Percentiles rank a stretch among this genome's conserved stretches.
These are phyloP conservation scores for Coniochaeta sp. DNA, from an alignment of 2,329 filamentous ascomycete species.

Conservation along the genomic window DNA sequence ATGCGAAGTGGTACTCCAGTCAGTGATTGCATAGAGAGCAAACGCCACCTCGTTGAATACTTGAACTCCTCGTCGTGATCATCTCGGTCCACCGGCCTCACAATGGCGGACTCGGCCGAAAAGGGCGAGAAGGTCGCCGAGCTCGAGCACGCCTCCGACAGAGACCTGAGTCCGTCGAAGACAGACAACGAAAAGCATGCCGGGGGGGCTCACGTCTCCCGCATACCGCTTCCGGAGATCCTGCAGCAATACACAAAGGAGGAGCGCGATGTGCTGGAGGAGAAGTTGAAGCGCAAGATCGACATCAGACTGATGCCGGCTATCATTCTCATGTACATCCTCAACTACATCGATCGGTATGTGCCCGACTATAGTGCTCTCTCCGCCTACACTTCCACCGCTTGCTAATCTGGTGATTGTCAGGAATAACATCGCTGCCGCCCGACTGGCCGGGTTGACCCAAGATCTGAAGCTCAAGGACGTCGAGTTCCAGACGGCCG, in stretches of 20 bases:
- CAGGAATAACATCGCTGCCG: conserved; percentile 32
- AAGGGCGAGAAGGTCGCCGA: conserved; percentile 1
- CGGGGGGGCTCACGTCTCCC: not conserved
- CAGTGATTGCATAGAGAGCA: not conserved
- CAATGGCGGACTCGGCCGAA: not conserved
- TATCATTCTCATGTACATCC: conserved; percentile 57
- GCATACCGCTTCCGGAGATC: conserved; percentile 10
- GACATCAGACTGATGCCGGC: conserved; percentile 53
- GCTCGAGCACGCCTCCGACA: not conserved
- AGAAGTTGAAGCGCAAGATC: conserved; percentile 51
- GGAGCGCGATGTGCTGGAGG: conserved; percentile 39
- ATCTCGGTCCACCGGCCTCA: not conserved
- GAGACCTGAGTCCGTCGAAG: not conserved
- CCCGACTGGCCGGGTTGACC: conserved; percentile 36
- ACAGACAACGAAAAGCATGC: not conserved
- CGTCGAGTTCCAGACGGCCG: conserved; percentile 28
- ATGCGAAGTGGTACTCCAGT: not conserved
- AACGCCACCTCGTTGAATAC: not conserved
- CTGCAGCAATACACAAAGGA: conserved; percentile 35
- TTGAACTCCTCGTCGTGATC: not conserved
- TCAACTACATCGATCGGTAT: conserved; percentile 51
- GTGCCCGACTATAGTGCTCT: not conserved
- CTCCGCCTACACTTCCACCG: not conserved
- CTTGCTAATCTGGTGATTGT: not conserved
- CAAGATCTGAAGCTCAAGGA: conserved; percentile 32